phyloP scores from a whole-genome alignment of 345 rosid species.

The Citrus cavaleriei region DNA sequence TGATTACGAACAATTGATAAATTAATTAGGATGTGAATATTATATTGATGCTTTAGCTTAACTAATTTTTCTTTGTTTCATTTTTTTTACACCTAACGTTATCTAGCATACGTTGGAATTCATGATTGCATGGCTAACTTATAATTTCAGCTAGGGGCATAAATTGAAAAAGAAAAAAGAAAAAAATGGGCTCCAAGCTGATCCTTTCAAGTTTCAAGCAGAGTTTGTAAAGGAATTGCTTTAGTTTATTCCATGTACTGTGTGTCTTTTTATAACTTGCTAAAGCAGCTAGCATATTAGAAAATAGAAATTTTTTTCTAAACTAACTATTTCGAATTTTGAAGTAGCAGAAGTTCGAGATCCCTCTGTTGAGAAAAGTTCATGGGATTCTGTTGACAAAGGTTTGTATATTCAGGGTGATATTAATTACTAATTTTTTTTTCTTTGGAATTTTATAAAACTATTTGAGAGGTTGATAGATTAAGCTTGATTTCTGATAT shows the following conservation, averaged over 20 bases:
- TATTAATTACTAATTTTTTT: not conserved
- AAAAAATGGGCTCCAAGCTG: not conserved
- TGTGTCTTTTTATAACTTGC: too few species aligned
- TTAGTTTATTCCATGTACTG: too few species aligned
- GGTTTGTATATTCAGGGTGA: conserved; percentile 6
- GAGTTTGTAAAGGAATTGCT: not conserved
- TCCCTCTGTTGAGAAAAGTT: conserved; percentile 1
- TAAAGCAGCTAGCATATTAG: too few species aligned
- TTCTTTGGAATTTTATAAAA: not conserved
- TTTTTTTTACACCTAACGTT: not conserved
- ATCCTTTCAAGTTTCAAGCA: not conserved
- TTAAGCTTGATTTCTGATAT: not conserved
- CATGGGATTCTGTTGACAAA: conserved; percentile 23
- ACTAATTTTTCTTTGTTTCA: not conserved
- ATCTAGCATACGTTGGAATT: not conserved
- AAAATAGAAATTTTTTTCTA: not conserved
- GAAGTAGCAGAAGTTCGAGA: conserved; percentile 19
- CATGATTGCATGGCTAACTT: not conserved
- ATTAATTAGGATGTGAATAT: not conserved
- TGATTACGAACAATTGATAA: not conserved
- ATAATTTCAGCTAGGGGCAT: not conserved
- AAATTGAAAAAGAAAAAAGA: not conserved
- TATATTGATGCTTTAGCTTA: not conserved
- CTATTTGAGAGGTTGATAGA: not conserved
- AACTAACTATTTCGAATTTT: conserved; percentile 1